Conservation (phyloP, 176 grass and related monocot species). For the Pontederia paniculata region DNA sequence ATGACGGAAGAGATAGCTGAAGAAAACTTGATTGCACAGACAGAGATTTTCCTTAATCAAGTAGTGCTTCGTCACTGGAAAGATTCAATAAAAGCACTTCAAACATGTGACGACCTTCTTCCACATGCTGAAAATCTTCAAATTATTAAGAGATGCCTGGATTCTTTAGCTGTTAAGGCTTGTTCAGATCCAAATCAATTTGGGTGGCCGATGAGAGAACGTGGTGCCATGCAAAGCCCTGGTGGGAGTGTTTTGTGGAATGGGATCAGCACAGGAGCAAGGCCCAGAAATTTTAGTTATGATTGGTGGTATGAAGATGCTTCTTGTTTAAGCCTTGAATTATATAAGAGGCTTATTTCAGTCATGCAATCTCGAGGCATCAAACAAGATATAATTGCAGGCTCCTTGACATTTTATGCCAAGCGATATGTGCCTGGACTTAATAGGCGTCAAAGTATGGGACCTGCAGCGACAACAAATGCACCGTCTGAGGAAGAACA, state of each 20-base stretch:
- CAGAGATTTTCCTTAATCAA: constrained; percentile 8
- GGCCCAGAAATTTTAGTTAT: constrained; percentile 6
- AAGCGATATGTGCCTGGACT: constrained; percentile 3
- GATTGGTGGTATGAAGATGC: constrained; percentile 18
- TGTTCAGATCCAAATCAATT: constrained; percentile 3
- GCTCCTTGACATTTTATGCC: constrained; percentile 3
- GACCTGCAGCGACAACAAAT: background rate
- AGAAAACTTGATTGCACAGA: constrained; percentile 7
- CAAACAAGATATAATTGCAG: constrained; percentile 7
- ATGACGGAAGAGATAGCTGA: constrained; percentile 15
- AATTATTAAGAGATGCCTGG: constrained; percentile 5
- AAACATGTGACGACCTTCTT: constrained; percentile 9
- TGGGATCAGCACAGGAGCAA: constrained; percentile 9
- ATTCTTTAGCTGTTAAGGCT: constrained; percentile 16
- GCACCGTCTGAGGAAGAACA: constrained; percentile 3
- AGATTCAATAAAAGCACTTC: constrained; percentile 12
- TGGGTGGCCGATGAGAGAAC: constrained; percentile 5
- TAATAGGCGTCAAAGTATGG: background rate
- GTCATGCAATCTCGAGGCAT: constrained; percentile 11
- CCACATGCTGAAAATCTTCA: constrained; percentile 13
- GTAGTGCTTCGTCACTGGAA: constrained; percentile 8
- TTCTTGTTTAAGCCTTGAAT: background rate
- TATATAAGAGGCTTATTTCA: constrained; percentile 12
- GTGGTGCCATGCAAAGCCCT: constrained; percentile 8
- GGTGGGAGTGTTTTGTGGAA: constrained; percentile 16